Conservation (phyloP, 1,284 basidiomycete genomes). For the Sanghuangporus weigelae region DNA sequence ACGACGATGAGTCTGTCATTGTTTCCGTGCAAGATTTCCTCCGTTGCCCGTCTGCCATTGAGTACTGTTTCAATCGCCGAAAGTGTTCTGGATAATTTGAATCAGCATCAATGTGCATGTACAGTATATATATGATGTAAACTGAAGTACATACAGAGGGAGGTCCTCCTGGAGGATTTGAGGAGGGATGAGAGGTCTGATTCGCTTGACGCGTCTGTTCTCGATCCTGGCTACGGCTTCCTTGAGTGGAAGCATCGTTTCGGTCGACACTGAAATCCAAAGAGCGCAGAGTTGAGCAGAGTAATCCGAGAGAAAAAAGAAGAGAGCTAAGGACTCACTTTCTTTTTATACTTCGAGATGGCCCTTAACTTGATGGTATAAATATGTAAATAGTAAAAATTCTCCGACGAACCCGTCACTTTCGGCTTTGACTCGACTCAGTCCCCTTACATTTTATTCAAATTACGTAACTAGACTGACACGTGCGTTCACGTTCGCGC, state of each 20-base stretch:
- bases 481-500: background rate
- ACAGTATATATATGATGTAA: background rate
- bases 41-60: conserved; percentile 75
- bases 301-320: conserved; percentile 3
- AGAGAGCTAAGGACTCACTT: background rate
- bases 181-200: conserved; percentile 85
- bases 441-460: background rate
- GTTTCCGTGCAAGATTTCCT: conserved; percentile 75
- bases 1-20: conserved; percentile 90
- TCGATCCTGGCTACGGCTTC: conserved; percentile 79
- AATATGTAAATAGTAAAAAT: background rate
- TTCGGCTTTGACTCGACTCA: background rate
- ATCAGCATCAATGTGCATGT: conserved; percentile 23
- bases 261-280: conserved; percentile 30
- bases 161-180: conserved; percentile 90
- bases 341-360: background rate
- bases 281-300: background rate
- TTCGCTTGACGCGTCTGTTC: conserved; percentile 82
- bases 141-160: conserved; percentile 49
- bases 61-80: conserved; percentile 77
- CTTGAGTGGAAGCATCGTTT: conserved; percentile 57
- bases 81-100: conserved; percentile 44
- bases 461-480: background rate
- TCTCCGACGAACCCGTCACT: background rate
- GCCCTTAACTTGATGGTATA: background rate